These are phyloP conservation scores for Aschersonia sp. DNA, from an alignment of 2,329 filamentous ascomycete species.

Conservation along the genomic window DNA sequence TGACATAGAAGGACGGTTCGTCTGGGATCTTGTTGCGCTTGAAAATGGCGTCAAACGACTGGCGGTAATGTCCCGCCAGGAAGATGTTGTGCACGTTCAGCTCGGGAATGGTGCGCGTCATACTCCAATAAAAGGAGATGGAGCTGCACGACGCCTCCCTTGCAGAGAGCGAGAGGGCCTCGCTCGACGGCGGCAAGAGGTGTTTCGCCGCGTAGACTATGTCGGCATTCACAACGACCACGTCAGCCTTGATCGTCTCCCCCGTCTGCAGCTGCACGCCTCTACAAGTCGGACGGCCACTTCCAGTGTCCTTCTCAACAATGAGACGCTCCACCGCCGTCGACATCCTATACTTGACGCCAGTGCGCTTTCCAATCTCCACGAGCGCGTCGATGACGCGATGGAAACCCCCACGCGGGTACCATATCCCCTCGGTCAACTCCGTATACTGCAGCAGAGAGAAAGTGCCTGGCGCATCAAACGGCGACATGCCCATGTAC, in stretches of 20 bases:
- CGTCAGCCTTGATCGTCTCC: conserved; percentile 44
- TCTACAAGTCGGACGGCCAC: conserved; percentile 9
- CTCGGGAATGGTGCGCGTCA: conserved; percentile 44
- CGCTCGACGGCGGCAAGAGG: conserved; percentile 39
- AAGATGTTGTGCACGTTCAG: conserved; percentile 65
- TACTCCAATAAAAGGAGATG: conserved; percentile 65
- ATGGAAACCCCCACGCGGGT: conserved; percentile 58
- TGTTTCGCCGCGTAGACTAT: conserved; percentile 62
- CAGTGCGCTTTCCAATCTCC: conserved; percentile 43
- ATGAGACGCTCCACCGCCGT: conserved; percentile 42
- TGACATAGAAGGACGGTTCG: conserved; percentile 64
- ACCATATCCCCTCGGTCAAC: conserved; percentile 56
- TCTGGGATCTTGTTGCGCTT: conserved; percentile 50
- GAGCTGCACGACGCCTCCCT: conserved; percentile 51
- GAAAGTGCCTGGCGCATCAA: background rate
- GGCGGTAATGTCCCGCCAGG: conserved; percentile 56
- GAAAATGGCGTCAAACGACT: conserved; percentile 67
- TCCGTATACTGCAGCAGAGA: background rate
- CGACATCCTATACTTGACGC: conserved; percentile 47
- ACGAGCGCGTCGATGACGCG: conserved; percentile 49
- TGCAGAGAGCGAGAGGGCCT: conserved; percentile 19
- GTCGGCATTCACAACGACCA: conserved; percentile 60
- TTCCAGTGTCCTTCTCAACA: conserved; percentile 14
- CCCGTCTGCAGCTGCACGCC: conserved; percentile 47
- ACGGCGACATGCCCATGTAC: background rate